Evolutionary conservation across 371 early-diverging fungal genomes (phyloP).

Genomic region (Blyttiomyces sp.): DNA sequence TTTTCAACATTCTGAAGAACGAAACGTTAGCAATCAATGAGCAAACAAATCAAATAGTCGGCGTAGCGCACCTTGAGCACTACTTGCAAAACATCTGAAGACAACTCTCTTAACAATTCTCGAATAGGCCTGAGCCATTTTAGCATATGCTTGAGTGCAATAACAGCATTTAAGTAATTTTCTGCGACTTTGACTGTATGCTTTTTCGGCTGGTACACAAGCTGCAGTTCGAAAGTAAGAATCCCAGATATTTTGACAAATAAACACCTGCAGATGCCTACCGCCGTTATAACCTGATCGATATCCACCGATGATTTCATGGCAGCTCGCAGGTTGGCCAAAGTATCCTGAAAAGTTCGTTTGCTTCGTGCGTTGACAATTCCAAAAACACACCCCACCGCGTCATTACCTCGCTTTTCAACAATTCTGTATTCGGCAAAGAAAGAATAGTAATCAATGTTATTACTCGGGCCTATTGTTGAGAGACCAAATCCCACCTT

Average conservation of each 20-base stretch:
- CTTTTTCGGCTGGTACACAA: constrained; percentile 46
- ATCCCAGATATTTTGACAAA: neutral
- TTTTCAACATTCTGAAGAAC: constrained; percentile 7
- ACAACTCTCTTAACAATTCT: too few species aligned
- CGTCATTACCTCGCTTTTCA: too few species aligned
- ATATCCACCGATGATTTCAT: constrained; percentile 45
- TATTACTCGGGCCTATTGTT: too few species aligned
- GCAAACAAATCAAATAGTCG: neutral
- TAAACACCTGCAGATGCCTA: constrained; percentile 8
- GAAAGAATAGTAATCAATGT: too few species aligned
- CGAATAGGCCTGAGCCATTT: constrained; percentile 40
- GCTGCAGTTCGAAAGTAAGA: constrained; percentile 18
- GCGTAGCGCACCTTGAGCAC: constrained; percentile 2
- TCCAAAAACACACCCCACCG: too few species aligned
- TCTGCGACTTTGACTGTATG: constrained; percentile 59
- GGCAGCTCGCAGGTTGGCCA: neutral
- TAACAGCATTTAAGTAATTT: constrained; percentile 67
- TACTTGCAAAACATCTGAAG: too few species aligned
- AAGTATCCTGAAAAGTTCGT: neutral
- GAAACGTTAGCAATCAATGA: neutral
- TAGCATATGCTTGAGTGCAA: constrained; percentile 66
- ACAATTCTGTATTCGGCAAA: too few species aligned
- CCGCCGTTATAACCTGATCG: constrained; percentile 50
- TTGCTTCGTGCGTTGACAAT: too few species aligned
- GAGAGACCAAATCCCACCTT: too few species aligned